phyloP scores from a whole-genome alignment of 371 early-diverging fungal genomes.

The Cokeromyces recurvatus region DNA sequence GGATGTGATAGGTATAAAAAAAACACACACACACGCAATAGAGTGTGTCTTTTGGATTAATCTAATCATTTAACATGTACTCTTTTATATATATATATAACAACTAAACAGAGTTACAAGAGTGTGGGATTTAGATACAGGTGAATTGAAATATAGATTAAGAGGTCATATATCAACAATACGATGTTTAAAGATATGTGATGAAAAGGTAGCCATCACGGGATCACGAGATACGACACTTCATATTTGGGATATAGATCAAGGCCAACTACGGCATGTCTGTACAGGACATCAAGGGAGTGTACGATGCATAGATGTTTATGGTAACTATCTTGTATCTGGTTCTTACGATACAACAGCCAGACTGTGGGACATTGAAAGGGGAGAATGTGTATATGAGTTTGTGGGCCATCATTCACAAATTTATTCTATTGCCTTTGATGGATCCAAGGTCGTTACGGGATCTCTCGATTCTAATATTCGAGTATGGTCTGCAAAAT shows the following conservation, averaged over 20 bases:
- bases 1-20: constrained; percentile 70
- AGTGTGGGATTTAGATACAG: constrained; percentile 82
- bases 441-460: constrained; percentile 56
- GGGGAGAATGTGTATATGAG: constrained; percentile 59
- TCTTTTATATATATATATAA: constrained; percentile 5
- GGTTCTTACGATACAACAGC: constrained; percentile 90
- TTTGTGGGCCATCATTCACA: constrained; percentile 66
- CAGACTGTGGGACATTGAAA: constrained; percentile 77
- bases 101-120: constrained; percentile 54
- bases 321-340: constrained; percentile 67
- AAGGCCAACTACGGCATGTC: constrained; percentile 53
- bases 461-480: constrained; percentile 76
- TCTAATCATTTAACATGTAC: constrained; percentile 13
- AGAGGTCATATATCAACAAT: constrained; percentile 87
- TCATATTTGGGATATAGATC: constrained; percentile 75
- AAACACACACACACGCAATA: constrained; percentile 4
- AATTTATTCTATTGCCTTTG: constrained; percentile 63
- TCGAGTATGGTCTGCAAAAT: constrained; percentile 61
- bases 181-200: constrained; percentile 72
- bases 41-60: background rate
- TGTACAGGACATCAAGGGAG: constrained; percentile 73
- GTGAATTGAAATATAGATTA: constrained; percentile 64
- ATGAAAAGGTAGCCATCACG: constrained; percentile 62
- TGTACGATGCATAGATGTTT: constrained; percentile 77
- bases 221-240: constrained; percentile 88